Evolutionary conservation across 768 basidiomycete genomes (phyloP), one percentile per base, ranked within the genome.

Genomic region (Trichaptum fuscoviolaceum): DNA sequence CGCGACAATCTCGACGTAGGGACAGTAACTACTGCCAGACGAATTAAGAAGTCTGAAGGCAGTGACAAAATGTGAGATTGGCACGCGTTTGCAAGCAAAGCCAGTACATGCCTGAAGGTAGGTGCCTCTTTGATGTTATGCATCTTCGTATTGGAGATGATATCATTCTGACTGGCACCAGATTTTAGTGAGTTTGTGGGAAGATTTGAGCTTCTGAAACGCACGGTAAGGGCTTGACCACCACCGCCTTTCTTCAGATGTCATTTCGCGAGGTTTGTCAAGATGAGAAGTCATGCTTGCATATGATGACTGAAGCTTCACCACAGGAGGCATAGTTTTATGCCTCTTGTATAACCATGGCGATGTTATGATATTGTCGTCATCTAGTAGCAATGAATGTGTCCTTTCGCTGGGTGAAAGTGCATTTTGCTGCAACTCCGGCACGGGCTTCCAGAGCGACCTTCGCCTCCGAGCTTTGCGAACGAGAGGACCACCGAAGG

Each of bases 201-300:
- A 65, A 62, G 63, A 27, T 58, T 20, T 27, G 57, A 52, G 12
- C 12, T 36, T 26, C 36, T 27, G 58, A 65, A 52, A 78, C 77
- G 68, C 77, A 93, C 91, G 80, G 75, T 92, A 94, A 65, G 92
- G 91, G 73, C 85, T 91, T 12, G 89, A 82, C 85, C 85, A 89
- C 85, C 87, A 91, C 27, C 75, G 74, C 69, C 83, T 78, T 77
- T 93, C 91, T 70, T 85, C 78, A 57, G 72, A 70, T 0, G 84
- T 81, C 91, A 92, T 93, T 66, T 79, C 79, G 35, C 88, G 80
- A 15, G 81, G 82, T 18, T 65, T 64, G 67, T 85, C 83, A 60
- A 75, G 57, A 35, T 74, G 71, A 7, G 65, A 64, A 12, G 58
- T 10, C 60, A 62, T 60, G 30, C 63, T 67, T 60, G 66, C 34